These are phyloP conservation scores for Viridothelium virens DNA, from an alignment of 495 filamentous ascomycete genomes.

Conservation along the genomic window DNA sequence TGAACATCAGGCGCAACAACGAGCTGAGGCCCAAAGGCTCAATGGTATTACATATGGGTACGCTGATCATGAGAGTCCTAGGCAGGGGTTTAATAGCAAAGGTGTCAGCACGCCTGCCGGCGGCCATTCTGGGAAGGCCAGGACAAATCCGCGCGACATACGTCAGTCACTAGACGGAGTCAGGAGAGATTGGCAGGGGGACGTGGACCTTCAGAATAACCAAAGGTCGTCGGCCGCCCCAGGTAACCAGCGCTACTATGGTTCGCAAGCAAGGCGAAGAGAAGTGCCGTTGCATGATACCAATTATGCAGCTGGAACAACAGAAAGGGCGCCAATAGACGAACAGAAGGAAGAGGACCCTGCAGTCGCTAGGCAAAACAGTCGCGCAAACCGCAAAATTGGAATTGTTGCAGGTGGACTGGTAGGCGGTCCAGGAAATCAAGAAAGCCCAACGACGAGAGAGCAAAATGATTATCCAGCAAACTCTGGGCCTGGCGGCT, in stretches of 20 bases:
- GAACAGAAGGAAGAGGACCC: conserved; percentile 15
- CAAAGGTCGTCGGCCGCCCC: background rate
- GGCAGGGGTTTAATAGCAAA: background rate
- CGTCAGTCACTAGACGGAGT: background rate
- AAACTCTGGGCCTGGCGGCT: background rate
- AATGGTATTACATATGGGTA: background rate
- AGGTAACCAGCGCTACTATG: background rate
- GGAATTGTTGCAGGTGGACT: background rate
- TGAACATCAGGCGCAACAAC: conserved; percentile 51
- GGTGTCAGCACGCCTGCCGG: background rate
- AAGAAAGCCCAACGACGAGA: background rate
- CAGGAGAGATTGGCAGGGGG: background rate
- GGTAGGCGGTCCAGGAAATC: background rate
- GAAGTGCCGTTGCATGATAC: conserved; percentile 4
- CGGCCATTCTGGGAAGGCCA: background rate
- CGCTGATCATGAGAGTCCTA: background rate
- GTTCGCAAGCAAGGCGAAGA: conserved; percentile 1
- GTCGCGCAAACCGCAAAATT: background rate
- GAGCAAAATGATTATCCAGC: background rate
- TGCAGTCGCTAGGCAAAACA: conserved; percentile 14
- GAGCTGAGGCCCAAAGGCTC: background rate
- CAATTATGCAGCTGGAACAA: conserved; percentile 1
- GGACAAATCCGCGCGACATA: background rate
- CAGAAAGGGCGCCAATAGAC: background rate
- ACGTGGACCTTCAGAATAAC: background rate